phyloP scores from a whole-genome alignment of 345 rosid species.

The Kandelia obovata region DNA sequence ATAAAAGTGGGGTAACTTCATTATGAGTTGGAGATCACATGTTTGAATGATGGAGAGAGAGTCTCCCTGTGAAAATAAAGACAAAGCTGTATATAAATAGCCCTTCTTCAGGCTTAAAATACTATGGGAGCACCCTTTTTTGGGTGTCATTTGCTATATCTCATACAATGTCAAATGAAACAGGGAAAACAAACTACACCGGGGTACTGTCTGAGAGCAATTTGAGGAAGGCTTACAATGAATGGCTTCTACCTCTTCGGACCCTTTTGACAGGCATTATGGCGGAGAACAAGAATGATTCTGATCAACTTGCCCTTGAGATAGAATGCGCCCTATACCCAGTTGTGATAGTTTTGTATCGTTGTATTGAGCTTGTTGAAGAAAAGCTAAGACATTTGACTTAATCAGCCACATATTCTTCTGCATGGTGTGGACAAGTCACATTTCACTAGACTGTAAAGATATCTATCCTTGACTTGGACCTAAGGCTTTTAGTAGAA shows the following conservation, averaged over 20 bases:
- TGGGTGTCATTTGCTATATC: not conserved
- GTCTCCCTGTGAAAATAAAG: too few relatives aligned
- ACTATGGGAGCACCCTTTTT: too few relatives aligned
- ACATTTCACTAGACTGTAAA: not conserved
- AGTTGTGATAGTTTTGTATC: slow-evolving; percentile 62
- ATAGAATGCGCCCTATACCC: slow-evolving; percentile 51
- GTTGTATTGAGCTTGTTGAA: slow-evolving; percentile 88
- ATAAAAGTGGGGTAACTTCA: too few relatives aligned
- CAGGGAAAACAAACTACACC: slow-evolving; percentile 49
- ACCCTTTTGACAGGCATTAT: slow-evolving; percentile 43
- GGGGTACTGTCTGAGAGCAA: slow-evolving; percentile 50
- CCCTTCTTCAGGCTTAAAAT: too few relatives aligned
- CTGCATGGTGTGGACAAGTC: not conserved
- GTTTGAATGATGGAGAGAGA: too few relatives aligned
- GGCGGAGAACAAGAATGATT: slow-evolving; percentile 44
- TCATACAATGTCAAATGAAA: slow-evolving; percentile 7
- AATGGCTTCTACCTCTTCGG: slow-evolving; percentile 88
- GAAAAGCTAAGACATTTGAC: slow-evolving; percentile 38
- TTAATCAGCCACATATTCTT: not conserved
- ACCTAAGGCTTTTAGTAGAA: too few relatives aligned
- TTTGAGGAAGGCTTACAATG: slow-evolving; percentile 53
- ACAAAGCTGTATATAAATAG: too few relatives aligned
- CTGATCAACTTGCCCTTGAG: slow-evolving; percentile 32
- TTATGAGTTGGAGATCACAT: too few relatives aligned
- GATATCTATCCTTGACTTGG: too few relatives aligned